Base-by-base conservation (phyloP, 2,329 filamentous ascomycete species). In the Neofusicoccum sp. region DNA sequence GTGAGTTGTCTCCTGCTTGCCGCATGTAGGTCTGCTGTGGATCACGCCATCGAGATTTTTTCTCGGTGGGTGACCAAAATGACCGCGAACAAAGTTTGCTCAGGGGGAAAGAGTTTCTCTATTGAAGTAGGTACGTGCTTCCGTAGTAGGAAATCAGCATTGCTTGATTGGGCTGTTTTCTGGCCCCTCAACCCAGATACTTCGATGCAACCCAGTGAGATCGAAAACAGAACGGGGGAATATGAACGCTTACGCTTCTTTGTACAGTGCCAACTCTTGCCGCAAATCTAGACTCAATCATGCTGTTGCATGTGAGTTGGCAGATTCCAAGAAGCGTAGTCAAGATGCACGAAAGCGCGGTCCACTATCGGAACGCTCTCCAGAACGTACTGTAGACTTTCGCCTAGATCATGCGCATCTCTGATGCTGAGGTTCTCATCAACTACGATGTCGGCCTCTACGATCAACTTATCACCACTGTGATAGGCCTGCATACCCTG, bases 401-500 rank as follows among this genome's bases (percentile, higher is more conserved):
- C 89, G 47, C 85, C 85, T 58, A 96, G 76, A 73, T 96, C 91
- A 74, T 96, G 91, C 65, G 86, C 90, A 72, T 95, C 90, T 67
- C 89, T 86, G 65, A 96, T 77, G 30, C 84, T 86, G 61, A 88
- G 91, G 65, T 84, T 84, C 67, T 90, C 87, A 64, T 92, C 90
- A 43, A 96, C 82, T 34, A 96, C 89, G 65, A 95, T 89, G 72
- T 96, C 91, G 9, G 93, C 90, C 68, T 89, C 86, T 28, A 93
- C 89, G 65, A 91, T 92, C 61, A 95, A 81, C 78, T 92, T 93
- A 73, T 95, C 91, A 28, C 91, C 91, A 0, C 88, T 87, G 69
- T 96, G 91, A 71, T 95, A 96, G 1, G 91, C 91, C 66, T 92
- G 88, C 60, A 95, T 78, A 33, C 91, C 91, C 71, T 95, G 91